Base-by-base conservation (phyloP, 768 basidiomycete genomes). In the Lactifluus piperatus region DNA sequence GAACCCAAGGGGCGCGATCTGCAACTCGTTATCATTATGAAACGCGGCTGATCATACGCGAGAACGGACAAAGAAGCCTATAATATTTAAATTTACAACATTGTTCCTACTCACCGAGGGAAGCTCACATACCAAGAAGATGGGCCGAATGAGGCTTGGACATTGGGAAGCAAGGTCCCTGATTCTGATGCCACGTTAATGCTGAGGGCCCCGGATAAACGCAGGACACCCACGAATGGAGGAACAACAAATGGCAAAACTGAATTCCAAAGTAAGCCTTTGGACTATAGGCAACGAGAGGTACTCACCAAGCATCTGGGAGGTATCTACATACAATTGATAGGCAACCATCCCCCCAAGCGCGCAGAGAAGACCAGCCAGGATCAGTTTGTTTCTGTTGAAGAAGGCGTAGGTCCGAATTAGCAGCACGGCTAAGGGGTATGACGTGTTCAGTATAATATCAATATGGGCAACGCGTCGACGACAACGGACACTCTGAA, bases 331-430 rank as follows among this genome's bases (percentile, higher is more conserved):
- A 65, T 86, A 91, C 34, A 90, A 80, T 68, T 91, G 88, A 71
- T 90, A 91, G 39, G 86, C 81, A 11, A 90, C 81, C 57, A 91
- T 83, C 8, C 87, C 87, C 57, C 81, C 78, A 11, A 91, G 75
- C 13, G 85, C 82, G 57, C 77, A 78, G 57, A 88, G 70, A 62
- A 91, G 80, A 59, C 79, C 79, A 64, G 76, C 74, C 43, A 90
- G 77, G 52, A 90, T 71, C 68, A 82, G 85, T 54, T 76, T 69
- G 65, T 89, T 91, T 62, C 86, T 81, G 66, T 88, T 88, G 77
- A 90, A 90, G 73, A 91, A 91, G 3, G 88, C 88, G 66, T 89
- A 91, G 44, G 88, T 91, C 62, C 88, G 82, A 60, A 91, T 91
- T 64, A 91, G 79, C 51, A 91, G 79, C 54, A 91, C 86, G 62